Percentiles rank a stretch among this genome's conserved stretches.
phyloP scores from a whole-genome alignment of 805 yeast genomes.

The Wickerhamomyces bisporus region DNA sequence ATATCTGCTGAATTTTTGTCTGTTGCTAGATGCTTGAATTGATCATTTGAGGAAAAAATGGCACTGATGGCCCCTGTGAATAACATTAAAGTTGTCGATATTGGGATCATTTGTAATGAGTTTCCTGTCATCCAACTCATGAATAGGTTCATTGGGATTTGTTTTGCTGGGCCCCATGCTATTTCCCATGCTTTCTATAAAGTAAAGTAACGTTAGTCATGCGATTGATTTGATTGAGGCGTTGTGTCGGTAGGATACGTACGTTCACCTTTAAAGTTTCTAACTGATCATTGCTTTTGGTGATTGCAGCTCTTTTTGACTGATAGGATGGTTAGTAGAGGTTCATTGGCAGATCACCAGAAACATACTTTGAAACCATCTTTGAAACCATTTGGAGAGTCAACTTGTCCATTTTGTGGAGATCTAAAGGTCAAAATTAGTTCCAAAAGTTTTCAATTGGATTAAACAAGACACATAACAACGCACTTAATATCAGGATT shows the following conservation, averaged over 20 bases:
- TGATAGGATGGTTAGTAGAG: not conserved
- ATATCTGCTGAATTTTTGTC: conserved; percentile 31
- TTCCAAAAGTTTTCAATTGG: not conserved
- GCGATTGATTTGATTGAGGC: too few relatives aligned
- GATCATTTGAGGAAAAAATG: conserved; percentile 47
- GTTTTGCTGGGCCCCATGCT: conserved; percentile 76
- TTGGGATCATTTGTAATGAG: conserved; percentile 83
- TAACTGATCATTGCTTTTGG: conserved; percentile 3
- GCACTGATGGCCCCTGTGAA: conserved; percentile 75
- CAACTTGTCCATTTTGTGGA: conserved; percentile 1
- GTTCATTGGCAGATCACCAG: not conserved
- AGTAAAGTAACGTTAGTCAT: too few relatives aligned
- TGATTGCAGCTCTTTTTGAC: not conserved
- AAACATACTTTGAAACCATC: not conserved
- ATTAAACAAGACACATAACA: too few relatives aligned
- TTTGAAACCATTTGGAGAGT: conserved; percentile 9
- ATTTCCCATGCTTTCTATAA: conserved; percentile 84
- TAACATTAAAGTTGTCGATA: conserved; percentile 83
- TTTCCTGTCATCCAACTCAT: conserved; percentile 95
- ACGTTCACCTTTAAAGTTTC: not conserved
- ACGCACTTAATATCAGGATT: not conserved
- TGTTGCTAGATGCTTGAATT: conserved; percentile 47
- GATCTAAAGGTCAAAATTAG: conserved; percentile 3
- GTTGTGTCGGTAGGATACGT: not conserved
- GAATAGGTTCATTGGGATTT: conserved; percentile 82